Base-by-base conservation (phyloP, 768 basidiomycete genomes). In the Suillus cothurnatus region DNA sequence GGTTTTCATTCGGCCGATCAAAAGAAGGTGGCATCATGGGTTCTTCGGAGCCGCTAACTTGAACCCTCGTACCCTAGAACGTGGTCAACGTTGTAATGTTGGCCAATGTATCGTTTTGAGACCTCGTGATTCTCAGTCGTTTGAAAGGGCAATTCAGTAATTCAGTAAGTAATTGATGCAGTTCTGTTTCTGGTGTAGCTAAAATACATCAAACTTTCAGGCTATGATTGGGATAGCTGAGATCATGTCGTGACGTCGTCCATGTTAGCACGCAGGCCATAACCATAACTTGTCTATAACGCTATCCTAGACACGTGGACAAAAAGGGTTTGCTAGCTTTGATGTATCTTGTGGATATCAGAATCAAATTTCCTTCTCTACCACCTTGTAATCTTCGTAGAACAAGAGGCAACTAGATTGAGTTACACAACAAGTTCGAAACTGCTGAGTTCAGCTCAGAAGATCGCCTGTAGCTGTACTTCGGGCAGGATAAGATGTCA, bases 51-150 rank as follows among this genome's bases (percentile, higher is more conserved):
- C 39, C 39, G 41, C 19, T 12, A 39, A 53, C 38, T 19, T 11
- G 9, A 39, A 31, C 58, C 58, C 58, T 59, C 19, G 26, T 59
- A 41, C 58, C 58, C 58, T 41, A 41, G 26, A 59, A 59, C 58
- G 58, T 59, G 58, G 58, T 28, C 26, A 31, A 41, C 57, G 26
- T 32, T 28, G 31, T 15, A 50, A 50, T 15, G 49, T 50, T 26
- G 15, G 15, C 11, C 21, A 55, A 31, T 12, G 21, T 41, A 11
- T 31, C 26, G 26, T 38, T 58, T 38, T 11, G 12, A 21, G 32
- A n/a, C 53, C 53, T 55, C 53, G 1, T 55, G 53, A 55, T 21
- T 55, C 19, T 31, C 53, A 55, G 53, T 31, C 14, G 31, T 55
- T 32, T 31, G 31, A 12, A 50, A 50, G 49, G 49, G 49, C 6